Conservation (phyloP, 1,139 yeast genomes). For the Candida labiduridarum region DNA sequence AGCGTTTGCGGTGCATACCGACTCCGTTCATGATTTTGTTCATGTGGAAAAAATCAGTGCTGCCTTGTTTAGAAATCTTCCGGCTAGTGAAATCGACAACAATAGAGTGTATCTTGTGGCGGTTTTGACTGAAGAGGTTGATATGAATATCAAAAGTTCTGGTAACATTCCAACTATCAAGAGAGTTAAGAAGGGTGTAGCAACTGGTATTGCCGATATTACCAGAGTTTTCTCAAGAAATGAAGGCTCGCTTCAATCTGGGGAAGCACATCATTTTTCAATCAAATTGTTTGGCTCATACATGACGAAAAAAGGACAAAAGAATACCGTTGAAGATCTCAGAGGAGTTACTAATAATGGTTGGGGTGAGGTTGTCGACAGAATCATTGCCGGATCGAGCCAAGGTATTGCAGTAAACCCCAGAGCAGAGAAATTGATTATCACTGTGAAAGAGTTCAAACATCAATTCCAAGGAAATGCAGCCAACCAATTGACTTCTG, state of each 20-base stretch:
- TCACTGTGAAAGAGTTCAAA: slow-evolving; percentile 75
- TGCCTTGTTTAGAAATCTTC: slow-evolving; percentile 77
- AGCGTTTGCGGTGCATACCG: slow-evolving; percentile 72
- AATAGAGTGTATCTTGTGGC: slow-evolving; percentile 71
- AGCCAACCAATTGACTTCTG: slow-evolving; percentile 38
- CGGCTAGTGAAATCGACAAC: slow-evolving; percentile 65
- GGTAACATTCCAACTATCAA: slow-evolving; percentile 31
- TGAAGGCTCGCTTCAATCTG: slow-evolving; percentile 59
- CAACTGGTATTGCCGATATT: slow-evolving; percentile 87
- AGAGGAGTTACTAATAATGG: slow-evolving; percentile 57
- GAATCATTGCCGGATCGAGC: slow-evolving; percentile 75
- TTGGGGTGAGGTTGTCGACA: slow-evolving; percentile 86
- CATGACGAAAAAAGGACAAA: slow-evolving; percentile 38
- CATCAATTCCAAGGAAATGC: slow-evolving; percentile 47
- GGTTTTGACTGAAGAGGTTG: slow-evolving; percentile 62
- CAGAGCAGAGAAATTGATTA: slow-evolving; percentile 71
- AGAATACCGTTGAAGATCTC: slow-evolving; percentile 25
- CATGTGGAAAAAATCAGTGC: slow-evolving; percentile 72
- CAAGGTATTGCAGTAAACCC: slow-evolving; percentile 84
- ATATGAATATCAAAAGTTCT: slow-evolving; percentile 30
- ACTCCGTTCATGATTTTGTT: slow-evolving; percentile 58
- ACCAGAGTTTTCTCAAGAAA: slow-evolving; percentile 74
- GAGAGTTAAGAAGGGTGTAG: slow-evolving; percentile 74
- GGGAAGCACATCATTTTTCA: slow-evolving; percentile 71
- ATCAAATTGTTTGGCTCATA: slow-evolving; percentile 76